Evolutionary conservation across 768 basidiomycete genomes (phyloP).

Genomic region (Lactarius deliciosus): DNA sequence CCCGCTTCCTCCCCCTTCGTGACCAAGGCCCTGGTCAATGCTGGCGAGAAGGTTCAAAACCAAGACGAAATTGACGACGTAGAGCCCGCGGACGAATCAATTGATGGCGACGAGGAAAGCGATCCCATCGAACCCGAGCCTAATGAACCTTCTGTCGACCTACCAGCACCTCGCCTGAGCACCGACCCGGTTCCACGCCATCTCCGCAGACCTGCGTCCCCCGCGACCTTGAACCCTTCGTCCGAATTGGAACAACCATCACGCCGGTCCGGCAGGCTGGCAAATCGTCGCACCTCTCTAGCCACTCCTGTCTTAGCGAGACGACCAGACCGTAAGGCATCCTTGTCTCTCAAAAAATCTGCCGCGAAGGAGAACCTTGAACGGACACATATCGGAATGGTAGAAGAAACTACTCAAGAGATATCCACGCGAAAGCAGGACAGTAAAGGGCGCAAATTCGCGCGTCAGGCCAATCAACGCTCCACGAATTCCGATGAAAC

Average conservation of each 20-base stretch:
- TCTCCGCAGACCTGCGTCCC: background rate
- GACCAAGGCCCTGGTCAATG: background rate
- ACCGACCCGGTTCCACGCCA: background rate
- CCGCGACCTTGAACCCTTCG: background rate
- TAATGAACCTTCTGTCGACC: constrained; percentile 9
- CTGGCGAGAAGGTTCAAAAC: background rate
- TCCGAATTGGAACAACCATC: constrained; percentile 8
- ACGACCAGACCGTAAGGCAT: background rate
- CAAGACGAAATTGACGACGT: constrained; percentile 23
- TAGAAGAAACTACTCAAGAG: background rate
- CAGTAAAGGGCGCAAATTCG: constrained; percentile 1
- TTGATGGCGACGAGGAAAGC: constrained; percentile 9
- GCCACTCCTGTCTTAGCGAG: constrained; percentile 3
- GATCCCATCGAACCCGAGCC: constrained; percentile 28
- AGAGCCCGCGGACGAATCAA: constrained; percentile 16
- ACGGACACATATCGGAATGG: background rate
- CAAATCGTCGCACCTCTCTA: constrained; percentile 10
- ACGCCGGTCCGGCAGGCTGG: constrained; percentile 24
- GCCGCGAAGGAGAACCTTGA: constrained; percentile 13
- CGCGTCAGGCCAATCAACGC: background rate
- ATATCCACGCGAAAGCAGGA: background rate
- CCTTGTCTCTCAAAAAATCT: background rate
- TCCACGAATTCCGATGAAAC: background rate
- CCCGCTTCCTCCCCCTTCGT: constrained; percentile 22
- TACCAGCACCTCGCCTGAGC: background rate